phyloP scores from a whole-genome alignment of 176 grass and related monocot species.

The Pontederia paniculata region DNA sequence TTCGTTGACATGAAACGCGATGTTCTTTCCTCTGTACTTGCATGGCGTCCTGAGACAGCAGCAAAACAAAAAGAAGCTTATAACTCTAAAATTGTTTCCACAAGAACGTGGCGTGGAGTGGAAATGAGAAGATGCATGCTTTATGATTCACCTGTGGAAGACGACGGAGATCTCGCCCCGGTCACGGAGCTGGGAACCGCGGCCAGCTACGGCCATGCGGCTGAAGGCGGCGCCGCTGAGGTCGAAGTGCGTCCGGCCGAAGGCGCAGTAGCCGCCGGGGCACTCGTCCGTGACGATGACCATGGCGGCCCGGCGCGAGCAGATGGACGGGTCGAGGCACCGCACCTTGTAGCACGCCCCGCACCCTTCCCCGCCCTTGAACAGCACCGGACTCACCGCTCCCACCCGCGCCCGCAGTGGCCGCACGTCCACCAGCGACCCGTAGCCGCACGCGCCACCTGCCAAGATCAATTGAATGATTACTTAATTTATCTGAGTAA shows the following conservation, averaged over 20 bases:
- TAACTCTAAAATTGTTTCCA: too few species aligned
- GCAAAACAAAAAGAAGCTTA: too few species aligned
- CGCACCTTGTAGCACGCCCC: slow-evolving; percentile 95
- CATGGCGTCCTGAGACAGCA: slow-evolving; percentile 55
- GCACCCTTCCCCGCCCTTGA: slow-evolving; percentile 89
- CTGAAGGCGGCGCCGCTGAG: slow-evolving; percentile 71
- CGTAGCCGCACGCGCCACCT: slow-evolving; percentile 95
- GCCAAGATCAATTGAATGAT: neutral
- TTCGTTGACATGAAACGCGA: slow-evolving; percentile 86
- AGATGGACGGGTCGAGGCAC: slow-evolving; percentile 70
- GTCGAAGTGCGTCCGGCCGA: slow-evolving; percentile 63
- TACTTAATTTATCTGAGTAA: too few species aligned
- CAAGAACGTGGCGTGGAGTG: too few species aligned
- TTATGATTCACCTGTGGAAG: slow-evolving; percentile 48
- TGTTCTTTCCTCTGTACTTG: slow-evolving; percentile 73
- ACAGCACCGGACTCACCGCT: slow-evolving; percentile 86
- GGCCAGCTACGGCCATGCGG: slow-evolving; percentile 66
- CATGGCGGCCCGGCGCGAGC: slow-evolving; percentile 84
- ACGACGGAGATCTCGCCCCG: slow-evolving; percentile 55
- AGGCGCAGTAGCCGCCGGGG: slow-evolving; percentile 56
- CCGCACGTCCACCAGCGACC: slow-evolving; percentile 84
- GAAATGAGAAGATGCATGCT: neutral
- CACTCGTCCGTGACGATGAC: slow-evolving; percentile 89
- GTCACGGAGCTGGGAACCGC: slow-evolving; percentile 55
- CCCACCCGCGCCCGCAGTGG: slow-evolving; percentile 83